These are phyloP conservation scores for Fistulinella cinereoalba DNA, from an alignment of 1,284 basidiomycete genomes.

Conservation along the genomic window DNA sequence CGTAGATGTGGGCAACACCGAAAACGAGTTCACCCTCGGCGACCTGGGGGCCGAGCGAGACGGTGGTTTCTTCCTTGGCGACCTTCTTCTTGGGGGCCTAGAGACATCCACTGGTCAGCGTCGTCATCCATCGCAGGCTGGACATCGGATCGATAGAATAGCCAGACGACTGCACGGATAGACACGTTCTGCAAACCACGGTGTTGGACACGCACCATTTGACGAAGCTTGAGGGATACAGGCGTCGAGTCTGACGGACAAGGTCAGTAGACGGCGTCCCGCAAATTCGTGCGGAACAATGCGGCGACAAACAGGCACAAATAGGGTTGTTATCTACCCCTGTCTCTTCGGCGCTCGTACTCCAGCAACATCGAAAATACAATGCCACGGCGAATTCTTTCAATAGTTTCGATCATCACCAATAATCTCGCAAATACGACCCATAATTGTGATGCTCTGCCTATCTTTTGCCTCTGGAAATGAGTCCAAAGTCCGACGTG, in stretches of 20 bases:
- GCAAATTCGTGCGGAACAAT: background rate
- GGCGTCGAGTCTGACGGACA: conserved; percentile 1
- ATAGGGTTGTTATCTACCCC: conserved; percentile 5
- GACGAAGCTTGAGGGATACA: conserved; percentile 19
- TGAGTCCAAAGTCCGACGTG: background rate
- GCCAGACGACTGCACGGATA: background rate
- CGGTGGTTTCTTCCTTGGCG: conserved; percentile 75
- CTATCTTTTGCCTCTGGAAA: too few relatives aligned
- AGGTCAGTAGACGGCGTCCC: background rate
- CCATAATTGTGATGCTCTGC: too few relatives aligned
- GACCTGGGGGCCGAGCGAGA: conserved; percentile 91
- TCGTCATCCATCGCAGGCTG: conserved; percentile 37
- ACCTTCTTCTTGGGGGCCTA: conserved; percentile 83
- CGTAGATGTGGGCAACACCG: conserved; percentile 96
- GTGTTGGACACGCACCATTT: conserved; percentile 28
- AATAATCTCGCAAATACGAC: too few relatives aligned
- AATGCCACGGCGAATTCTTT: too few relatives aligned
- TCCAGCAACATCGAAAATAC: background rate
- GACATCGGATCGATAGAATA: conserved; percentile 3
- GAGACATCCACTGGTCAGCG: conserved; percentile 41
- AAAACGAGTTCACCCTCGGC: conserved; percentile 94
- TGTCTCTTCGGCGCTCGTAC: too few relatives aligned
- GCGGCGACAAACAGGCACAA: conserved; percentile 25
- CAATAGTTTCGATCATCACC: too few relatives aligned
- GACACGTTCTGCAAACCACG: background rate